phyloP scores from a whole-genome alignment of 192 early-diverging fungal species.

The Podila epigama region DNA sequence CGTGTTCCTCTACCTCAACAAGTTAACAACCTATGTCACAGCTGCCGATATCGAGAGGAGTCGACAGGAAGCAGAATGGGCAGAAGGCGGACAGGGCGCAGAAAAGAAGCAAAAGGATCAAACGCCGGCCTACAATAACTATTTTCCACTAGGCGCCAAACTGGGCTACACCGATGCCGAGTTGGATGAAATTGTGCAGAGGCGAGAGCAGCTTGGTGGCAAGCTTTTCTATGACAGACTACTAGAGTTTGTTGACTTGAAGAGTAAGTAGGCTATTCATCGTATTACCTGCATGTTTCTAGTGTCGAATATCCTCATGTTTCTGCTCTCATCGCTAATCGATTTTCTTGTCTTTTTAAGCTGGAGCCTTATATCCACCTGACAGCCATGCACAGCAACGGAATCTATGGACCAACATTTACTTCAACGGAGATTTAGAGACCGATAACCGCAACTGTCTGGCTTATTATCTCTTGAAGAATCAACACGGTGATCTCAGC shows the following conservation, averaged over 20 bases:
- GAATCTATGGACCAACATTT: constrained; percentile 47
- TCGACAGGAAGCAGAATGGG: constrained; percentile 27
- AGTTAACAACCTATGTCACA: constrained; percentile 30
- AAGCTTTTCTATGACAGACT: constrained; percentile 46
- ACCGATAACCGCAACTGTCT: constrained; percentile 42
- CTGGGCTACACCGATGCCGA: constrained; percentile 32
- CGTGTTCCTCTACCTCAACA: constrained; percentile 27
- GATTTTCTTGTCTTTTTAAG: constrained; percentile 4
- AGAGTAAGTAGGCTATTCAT: constrained; percentile 8
- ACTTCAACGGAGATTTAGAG: constrained; percentile 31
- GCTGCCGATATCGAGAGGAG: constrained; percentile 28
- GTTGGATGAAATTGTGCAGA: constrained; percentile 25
- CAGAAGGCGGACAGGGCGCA: constrained; percentile 6
- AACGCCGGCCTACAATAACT: constrained; percentile 13
- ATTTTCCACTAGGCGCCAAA: constrained; percentile 20
- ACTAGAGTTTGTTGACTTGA: constrained; percentile 28
- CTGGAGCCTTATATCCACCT: constrained; percentile 31
- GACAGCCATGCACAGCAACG: constrained; percentile 27
- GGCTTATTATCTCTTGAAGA: constrained; percentile 41
- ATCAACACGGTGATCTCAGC: constrained; percentile 25
- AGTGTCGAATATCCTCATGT: no score
- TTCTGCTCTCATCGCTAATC: no score
- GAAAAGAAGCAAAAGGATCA: constrained; percentile 14
- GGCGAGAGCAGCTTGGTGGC: constrained; percentile 26
- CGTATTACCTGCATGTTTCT: background rate